Evolutionary conservation across 1,139 yeast species (phyloP), one percentile per base, ranked within the genome.

Genomic region (Suhomyces bribrorum): DNA sequence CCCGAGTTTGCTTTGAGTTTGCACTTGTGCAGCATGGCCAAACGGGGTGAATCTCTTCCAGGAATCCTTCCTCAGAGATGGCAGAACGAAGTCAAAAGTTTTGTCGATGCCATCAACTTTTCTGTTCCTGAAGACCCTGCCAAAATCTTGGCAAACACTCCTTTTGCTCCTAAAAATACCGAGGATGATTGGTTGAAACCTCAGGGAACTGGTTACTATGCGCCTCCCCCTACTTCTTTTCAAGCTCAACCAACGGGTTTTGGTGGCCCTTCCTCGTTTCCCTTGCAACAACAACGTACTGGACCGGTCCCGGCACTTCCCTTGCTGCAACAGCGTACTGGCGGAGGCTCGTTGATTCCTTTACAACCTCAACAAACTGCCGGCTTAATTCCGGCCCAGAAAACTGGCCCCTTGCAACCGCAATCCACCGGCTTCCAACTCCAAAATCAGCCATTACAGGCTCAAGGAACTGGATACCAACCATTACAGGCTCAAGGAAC

Each of bases 1-100:
- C 98, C 98, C 0, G 97, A 92, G 59, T 92, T 92, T 68, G 96
- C 96, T 9, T 72, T 90, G 52, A 95, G 96, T 13, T 81, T 92
- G 73, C 95, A 88, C 59, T 73, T 92, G 49, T 89, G 96, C 57
- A 86, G 87, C 49, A 64, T 80, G 56, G 85, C 85, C 0, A 70
- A 87, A 50, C 80, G 81, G 52, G 96, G 96, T 17, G 86, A 83
- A 42, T 69, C 83, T 2, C 69, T 90, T 41, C 97, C 98, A 1
- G 70, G 72, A 27, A 71, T 69, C 20, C 65, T 92, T 46, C 96
- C 95, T 15, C 78, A 77, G 14, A 81, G 76, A 49, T 79, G 90
- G 68, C 69, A 69, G 51, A 86, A 87, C 56, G 97, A 92, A 61
- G 97, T 92, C 7, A 75, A 82, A 34, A 80, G 90, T 50, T 81